Evolutionary conservation across 768 basidiomycete species (phyloP).

Genomic region (Boletellus emodensis): DNA sequence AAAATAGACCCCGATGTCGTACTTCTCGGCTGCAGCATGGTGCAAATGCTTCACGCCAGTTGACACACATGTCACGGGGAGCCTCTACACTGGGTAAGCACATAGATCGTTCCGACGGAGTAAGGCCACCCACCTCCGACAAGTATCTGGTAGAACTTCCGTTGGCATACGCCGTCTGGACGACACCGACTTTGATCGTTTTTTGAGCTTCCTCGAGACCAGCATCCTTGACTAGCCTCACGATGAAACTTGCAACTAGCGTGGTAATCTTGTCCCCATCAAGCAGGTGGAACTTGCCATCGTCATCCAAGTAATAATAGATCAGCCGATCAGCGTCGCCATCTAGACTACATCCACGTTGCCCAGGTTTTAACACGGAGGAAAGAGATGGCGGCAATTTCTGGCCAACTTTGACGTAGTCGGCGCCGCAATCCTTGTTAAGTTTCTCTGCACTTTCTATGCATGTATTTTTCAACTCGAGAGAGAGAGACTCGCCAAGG

Average conservation of each 20-base stretch:
- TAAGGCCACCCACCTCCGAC: slow-evolving; percentile 51
- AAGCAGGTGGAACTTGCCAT: slow-evolving; percentile 79
- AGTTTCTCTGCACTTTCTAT: slow-evolving; percentile 64
- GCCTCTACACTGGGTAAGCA: slow-evolving; percentile 50
- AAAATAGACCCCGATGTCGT: slow-evolving; percentile 96
- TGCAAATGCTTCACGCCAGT: slow-evolving; percentile 99
- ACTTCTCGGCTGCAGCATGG: slow-evolving; percentile 90
- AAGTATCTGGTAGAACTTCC: slow-evolving; percentile 95
- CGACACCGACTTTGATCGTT: slow-evolving; percentile 82
- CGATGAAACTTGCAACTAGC: slow-evolving; percentile 88
- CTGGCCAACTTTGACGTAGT: slow-evolving; percentile 94
- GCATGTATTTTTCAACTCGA: slow-evolving; percentile 68
- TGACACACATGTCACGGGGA: slow-evolving; percentile 91
- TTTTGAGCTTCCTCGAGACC: slow-evolving; percentile 58
- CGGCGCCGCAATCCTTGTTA: slow-evolving; percentile 89
- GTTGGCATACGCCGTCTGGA: slow-evolving; percentile 98
- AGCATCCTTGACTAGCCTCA: slow-evolving; percentile 81
- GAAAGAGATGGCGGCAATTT: slow-evolving; percentile 74
- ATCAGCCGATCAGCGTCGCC: slow-evolving; percentile 98
- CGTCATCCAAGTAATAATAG: slow-evolving; percentile 86
- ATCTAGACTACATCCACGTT: slow-evolving; percentile 90
- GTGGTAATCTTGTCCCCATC: slow-evolving; percentile 99
- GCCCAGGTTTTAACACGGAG: slow-evolving; percentile 58
- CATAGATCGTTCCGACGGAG: background rate
- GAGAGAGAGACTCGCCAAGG: slow-evolving; percentile 55